These are phyloP conservation scores for Cladophialophora carrionii DNA, from an alignment of 2,329 filamentous ascomycete species.

Conservation along the genomic window DNA sequence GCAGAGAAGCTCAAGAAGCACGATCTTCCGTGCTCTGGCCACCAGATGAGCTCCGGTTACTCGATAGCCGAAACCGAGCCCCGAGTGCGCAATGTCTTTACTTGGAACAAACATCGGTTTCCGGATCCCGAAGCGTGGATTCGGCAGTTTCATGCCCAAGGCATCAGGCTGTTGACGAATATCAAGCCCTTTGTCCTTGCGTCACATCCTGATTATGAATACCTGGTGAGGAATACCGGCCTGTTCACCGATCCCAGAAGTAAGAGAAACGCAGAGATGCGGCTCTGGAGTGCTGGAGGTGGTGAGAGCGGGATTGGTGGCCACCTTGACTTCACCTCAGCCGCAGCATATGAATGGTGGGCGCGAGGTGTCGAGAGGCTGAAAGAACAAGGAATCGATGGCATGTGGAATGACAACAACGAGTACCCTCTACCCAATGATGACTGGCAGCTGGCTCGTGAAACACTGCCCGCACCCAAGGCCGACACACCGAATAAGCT, in stretches of 20 bases:
- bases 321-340: slow-evolving; percentile 73
- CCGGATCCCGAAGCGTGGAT: slow-evolving; percentile 69
- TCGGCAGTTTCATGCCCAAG: slow-evolving; percentile 63
- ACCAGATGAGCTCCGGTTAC: slow-evolving; percentile 74
- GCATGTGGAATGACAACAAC: slow-evolving; percentile 80
- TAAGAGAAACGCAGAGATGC: slow-evolving; percentile 58
- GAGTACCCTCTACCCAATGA: slow-evolving; percentile 71
- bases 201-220: slow-evolving; percentile 68
- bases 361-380: slow-evolving; percentile 67
- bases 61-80: slow-evolving; percentile 68
- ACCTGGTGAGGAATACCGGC: slow-evolving; percentile 61
- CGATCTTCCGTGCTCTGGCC: slow-evolving; percentile 70
- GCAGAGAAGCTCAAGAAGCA: slow-evolving; percentile 64
- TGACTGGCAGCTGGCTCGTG: slow-evolving; percentile 65
- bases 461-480: slow-evolving; percentile 43
- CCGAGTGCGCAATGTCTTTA: slow-evolving; percentile 71
- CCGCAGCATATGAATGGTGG: slow-evolving; percentile 71
- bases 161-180: slow-evolving; percentile 70
- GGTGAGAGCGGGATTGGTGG: slow-evolving; percentile 70
- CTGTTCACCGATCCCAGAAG: slow-evolving; percentile 66
- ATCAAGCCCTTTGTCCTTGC: slow-evolving; percentile 72
- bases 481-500: slow-evolving; percentile 54
- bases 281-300: slow-evolving; percentile 73
- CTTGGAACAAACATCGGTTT: slow-evolving; percentile 72
- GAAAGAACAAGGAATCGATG: slow-evolving; percentile 67